Base-by-base conservation (phyloP, 139 green algal species). In the Zygnema circumcarinatum region DNA sequence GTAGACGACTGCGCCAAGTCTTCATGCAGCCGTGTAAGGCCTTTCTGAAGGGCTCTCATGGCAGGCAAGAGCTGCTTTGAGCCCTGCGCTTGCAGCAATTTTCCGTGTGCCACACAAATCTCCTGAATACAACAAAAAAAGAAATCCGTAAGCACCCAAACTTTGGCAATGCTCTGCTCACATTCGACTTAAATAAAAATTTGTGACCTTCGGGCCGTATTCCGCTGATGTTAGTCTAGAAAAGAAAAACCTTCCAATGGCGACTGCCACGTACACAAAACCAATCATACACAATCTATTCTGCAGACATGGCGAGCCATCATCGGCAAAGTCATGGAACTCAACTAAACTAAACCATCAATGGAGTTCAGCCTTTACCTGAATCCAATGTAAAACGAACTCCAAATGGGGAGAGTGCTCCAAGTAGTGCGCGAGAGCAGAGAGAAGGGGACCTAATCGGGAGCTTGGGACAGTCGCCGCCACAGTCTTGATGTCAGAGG, bases 301-400 rank as follows among this genome's bases (percentile, higher is more conserved):
- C n/a, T n/a, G n/a, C n/a, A n/a, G n/a, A n/a, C n/a, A n/a, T n/a
- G n/a, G n/a, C n/a, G n/a, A n/a, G n/a, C n/a, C n/a, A n/a, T n/a
- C n/a, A n/a, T n/a, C n/a, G n/a, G n/a, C n/a, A n/a, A n/a, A n/a
- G n/a, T n/a, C n/a, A n/a, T n/a, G n/a, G n/a, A n/a, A n/a, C n/a
- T n/a, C n/a, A n/a, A n/a, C n/a, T n/a, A n/a, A n/a, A n/a, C n/a
- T n/a, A n/a, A n/a, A n/a, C n/a, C n/a, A n/a, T n/a, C n/a, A n/a
- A n/a, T n/a, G n/a, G n/a, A n/a, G n/a, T n/a, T n/a, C n/a, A n/a
- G n/a, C n/a, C n/a, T n/a, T n/a, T 38, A 89, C 84, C 84, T 85
- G 41, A 36, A 74, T 86, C 87, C 87, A 91, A 35, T 29, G 39
- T 39, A 91, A 67, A 42, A 89, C 29, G 3, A 74, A 86, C 39